Evolutionary conservation across 1,284 basidiomycete genomes (phyloP), one percentile per base, ranked within the genome.

Genomic region (Ustilago cynodontis): DNA sequence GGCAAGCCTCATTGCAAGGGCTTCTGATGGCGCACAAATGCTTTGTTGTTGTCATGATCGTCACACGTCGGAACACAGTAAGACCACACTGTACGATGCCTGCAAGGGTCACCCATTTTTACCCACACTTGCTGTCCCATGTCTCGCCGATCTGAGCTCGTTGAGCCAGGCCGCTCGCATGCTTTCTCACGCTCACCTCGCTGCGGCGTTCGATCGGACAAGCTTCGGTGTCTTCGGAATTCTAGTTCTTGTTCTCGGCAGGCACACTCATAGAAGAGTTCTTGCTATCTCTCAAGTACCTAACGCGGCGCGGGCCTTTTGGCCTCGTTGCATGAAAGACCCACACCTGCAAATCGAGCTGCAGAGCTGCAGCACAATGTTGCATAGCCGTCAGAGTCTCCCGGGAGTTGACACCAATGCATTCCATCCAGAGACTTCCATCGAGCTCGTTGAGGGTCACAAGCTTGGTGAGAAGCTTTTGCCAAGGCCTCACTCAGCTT

Each of bases 111-210:
- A 26, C 20, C 24, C 3, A n/a, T 4, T n/a, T 52, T 33, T 33
- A 52, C 28, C 50, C 50, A 52, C 50, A 52, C 50, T n/a, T 10
- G 50, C 16, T 26, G 24, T 28, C 20, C 50, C n/a, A 33, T 18
- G 28, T 52, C 50, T 22, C 6, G 7, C 50, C 50, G 29, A 52
- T 52, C 50, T 52, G 47, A 26, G 11, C n/a, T 20, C 16, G 8
- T 33, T 22, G 0, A 33, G 31, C 31, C 18, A 52, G n/a, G 7
- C 31, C 47, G 28, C 14, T 4, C 24, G 13, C 11, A 4, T 18
- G 3, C 24, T 49, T 49, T 49, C 47, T 28, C 47, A 49, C 47
- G 47, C 47, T 24, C 13, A 49, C 22, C 2, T 26, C 7, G 26
- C 47, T 49, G 24, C 47, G 13, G 18, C 26, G 8, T 3, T 49